phyloP scores from a whole-genome alignment of 1,284 basidiomycete species.

The Ceratobasidium sp. region DNA sequence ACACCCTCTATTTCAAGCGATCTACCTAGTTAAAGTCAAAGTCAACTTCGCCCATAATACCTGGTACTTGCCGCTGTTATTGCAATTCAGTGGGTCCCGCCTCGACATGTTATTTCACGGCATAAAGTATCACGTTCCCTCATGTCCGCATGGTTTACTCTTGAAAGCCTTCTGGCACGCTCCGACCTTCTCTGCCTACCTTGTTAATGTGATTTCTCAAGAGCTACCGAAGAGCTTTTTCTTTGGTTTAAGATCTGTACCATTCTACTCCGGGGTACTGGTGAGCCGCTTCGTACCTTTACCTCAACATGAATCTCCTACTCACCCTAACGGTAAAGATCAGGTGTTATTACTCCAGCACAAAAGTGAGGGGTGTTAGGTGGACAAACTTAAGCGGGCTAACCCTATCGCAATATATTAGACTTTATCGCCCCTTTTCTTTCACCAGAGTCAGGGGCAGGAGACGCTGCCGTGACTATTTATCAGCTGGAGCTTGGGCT shows the following conservation, averaged over 20 bases:
- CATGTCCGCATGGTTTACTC: too few relatives aligned
- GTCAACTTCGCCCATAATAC: too few relatives aligned
- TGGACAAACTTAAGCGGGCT: too few relatives aligned
- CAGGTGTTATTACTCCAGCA: not conserved
- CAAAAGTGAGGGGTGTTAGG: too few relatives aligned
- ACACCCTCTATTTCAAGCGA: too few relatives aligned
- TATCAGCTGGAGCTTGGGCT: too few relatives aligned
- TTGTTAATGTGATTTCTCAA: not conserved
- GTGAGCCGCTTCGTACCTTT: not conserved
- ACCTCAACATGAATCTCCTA: not conserved
- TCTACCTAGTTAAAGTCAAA: too few relatives aligned
- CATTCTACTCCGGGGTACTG: not conserved
- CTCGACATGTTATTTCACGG: too few relatives aligned
- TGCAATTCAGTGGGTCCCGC: too few relatives aligned
- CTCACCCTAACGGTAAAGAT: not conserved
- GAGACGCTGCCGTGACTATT: not conserved
- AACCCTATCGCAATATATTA: conserved; percentile 3
- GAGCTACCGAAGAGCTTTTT: not conserved
- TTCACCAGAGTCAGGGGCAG: not conserved
- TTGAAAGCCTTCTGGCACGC: not conserved
- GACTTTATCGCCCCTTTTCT: not conserved
- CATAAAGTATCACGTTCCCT: too few relatives aligned
- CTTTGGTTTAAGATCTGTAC: not conserved
- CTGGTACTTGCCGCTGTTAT: too few relatives aligned
- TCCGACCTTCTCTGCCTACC: not conserved